Conservation (phyloP, 2,329 filamentous ascomycete genomes). For the Mycogone perniciosa region DNA sequence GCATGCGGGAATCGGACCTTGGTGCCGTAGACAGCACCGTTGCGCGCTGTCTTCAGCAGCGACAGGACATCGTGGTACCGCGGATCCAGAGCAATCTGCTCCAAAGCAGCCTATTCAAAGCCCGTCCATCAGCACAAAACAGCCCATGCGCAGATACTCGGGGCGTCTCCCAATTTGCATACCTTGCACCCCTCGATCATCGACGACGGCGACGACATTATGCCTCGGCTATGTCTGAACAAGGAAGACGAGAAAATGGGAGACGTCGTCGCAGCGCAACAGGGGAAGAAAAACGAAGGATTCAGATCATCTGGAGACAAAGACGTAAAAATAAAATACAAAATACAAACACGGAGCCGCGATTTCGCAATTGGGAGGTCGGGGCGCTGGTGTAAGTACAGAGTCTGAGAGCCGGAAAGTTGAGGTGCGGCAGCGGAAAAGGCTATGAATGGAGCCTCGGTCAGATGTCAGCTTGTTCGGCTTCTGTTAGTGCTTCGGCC, state of each 20-base stretch:
- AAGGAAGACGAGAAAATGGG: not conserved
- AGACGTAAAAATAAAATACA: not conserved
- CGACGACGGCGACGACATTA: conserved; percentile 15
- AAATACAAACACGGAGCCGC: not conserved
- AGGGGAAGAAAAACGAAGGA: not conserved
- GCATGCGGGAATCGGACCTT: conserved; percentile 99
- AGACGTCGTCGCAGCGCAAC: not conserved
- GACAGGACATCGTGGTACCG: conserved; percentile 78
- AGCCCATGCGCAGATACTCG: not conserved
- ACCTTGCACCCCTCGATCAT: conserved; percentile 20
- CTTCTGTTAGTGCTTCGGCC: not conserved
- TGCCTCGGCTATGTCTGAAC: conserved; percentile 12
- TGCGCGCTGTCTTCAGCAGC: conserved; percentile 87
- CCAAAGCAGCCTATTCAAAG: conserved; percentile 55
- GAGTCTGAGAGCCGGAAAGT: not conserved
- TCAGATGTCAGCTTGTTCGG: not conserved
- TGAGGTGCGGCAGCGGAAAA: not conserved
- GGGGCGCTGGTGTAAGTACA: not conserved
- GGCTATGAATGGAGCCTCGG: not conserved
- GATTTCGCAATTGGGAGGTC: no score
- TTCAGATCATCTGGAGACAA: not conserved
- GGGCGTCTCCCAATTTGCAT: not conserved
- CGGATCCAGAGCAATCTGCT: conserved; percentile 74
- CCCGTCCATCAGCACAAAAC: not conserved
- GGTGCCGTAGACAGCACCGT: conserved; percentile 92